Evolutionary conservation across 257 asterid genomes (phyloP).

Genomic region (Anisodus acutangulus): DNA sequence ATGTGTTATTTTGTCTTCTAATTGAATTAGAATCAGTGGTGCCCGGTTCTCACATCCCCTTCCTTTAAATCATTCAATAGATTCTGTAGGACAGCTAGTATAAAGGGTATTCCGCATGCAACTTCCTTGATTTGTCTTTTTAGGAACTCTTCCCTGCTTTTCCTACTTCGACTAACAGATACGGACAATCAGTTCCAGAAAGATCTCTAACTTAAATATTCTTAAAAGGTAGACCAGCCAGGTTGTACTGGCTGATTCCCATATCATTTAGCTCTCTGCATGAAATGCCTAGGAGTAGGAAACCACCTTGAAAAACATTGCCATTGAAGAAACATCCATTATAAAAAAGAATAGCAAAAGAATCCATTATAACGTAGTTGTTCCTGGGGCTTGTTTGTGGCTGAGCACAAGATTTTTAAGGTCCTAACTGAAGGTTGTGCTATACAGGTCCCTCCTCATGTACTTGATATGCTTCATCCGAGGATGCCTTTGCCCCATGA

Average conservation of each 20-base stretch:
- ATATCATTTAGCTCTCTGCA: not conserved
- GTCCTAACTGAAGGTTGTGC: not conserved
- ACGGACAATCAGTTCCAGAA: not conserved
- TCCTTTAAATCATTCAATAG: not conserved
- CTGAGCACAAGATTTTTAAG: not conserved
- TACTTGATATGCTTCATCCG: conserved; percentile 60
- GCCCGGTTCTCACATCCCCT: not conserved
- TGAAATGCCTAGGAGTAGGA: not conserved
- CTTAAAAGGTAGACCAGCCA: not conserved
- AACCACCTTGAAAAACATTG: not conserved
- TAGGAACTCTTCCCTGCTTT: not conserved
- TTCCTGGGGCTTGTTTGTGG: not conserved
- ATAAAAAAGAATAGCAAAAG: not conserved
- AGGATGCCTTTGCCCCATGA: conserved; percentile 91
- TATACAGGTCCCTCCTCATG: conserved; percentile 60
- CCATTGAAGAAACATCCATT: not conserved
- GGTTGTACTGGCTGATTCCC: not conserved
- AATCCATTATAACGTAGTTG: not conserved
- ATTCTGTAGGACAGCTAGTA: not conserved
- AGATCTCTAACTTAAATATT: not conserved
- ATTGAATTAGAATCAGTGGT: not conserved
- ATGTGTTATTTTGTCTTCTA: not conserved
- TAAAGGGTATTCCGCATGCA: not conserved
- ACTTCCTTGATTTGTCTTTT: not conserved
- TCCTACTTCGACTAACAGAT: not conserved